phyloP scores from a whole-genome alignment of 2,329 filamentous ascomycete genomes.

The Bipolaris cookei region DNA sequence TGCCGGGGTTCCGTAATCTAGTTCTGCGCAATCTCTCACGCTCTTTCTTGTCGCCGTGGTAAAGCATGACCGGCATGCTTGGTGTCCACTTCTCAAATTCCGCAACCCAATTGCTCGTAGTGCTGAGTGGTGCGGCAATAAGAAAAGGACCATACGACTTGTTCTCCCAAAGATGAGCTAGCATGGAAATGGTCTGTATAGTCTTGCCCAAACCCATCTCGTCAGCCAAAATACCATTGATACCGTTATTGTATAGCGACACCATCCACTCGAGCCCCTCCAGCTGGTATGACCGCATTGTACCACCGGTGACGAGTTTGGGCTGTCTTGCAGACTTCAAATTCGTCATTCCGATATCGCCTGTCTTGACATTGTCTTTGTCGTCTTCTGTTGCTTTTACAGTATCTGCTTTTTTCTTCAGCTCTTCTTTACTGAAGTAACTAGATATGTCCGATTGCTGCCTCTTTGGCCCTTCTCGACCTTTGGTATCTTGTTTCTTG shows the following conservation, averaged over 20 bases:
- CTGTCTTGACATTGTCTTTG: slow-evolving; percentile 63
- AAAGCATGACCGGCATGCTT: slow-evolving; percentile 83
- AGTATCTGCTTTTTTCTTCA: slow-evolving; percentile 61
- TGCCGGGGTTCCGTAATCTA: slow-evolving; percentile 72
- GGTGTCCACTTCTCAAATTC: slow-evolving; percentile 94
- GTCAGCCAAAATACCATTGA: slow-evolving; percentile 90
- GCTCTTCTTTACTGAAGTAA: slow-evolving; percentile 66
- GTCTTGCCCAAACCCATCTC: slow-evolving; percentile 97
- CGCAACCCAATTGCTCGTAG: slow-evolving; percentile 92
- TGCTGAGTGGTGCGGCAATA: slow-evolving; percentile 88
- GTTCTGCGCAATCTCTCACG: slow-evolving; percentile 76
- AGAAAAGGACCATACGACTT: slow-evolving; percentile 88
- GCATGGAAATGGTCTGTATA: slow-evolving; percentile 85
- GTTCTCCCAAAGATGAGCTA: slow-evolving; percentile 86
- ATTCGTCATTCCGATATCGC: slow-evolving; percentile 69
- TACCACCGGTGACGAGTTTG: slow-evolving; percentile 80
- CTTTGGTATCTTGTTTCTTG: slow-evolving; percentile 44
- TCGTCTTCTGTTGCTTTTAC: slow-evolving; percentile 64
- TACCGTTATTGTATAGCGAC: slow-evolving; percentile 81
- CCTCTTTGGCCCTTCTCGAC: slow-evolving; percentile 50
- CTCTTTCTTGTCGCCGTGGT: slow-evolving; percentile 82
- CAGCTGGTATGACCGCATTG: slow-evolving; percentile 92
- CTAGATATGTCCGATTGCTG: slow-evolving; percentile 59
- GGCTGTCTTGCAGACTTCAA: slow-evolving; percentile 85
- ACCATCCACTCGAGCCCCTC: slow-evolving; percentile 94